Evolutionary conservation across 169 alveolate species (phyloP).

Genomic region (Plasmodium coatneyi): DNA sequence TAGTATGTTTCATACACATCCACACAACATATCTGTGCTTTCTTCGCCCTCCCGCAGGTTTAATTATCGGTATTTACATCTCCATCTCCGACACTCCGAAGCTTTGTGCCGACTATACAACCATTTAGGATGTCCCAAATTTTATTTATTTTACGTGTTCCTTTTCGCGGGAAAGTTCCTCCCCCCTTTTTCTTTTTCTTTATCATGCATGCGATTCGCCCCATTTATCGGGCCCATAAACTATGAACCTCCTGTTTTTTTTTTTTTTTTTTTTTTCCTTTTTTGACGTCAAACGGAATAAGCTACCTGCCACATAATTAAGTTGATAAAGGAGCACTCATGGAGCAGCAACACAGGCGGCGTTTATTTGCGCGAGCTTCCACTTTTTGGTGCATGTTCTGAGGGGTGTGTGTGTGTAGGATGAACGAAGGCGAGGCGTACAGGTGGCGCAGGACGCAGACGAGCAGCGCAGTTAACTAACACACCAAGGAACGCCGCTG

Average conservation of each 20-base stretch:
- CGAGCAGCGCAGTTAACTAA: background rate
- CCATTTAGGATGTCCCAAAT: background rate
- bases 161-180: background rate
- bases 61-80: conserved; percentile 83
- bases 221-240: background rate
- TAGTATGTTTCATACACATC: background rate
- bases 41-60: conserved; percentile 23
- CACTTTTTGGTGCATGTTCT: background rate
- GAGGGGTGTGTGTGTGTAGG: background rate
- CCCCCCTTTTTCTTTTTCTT: background rate
- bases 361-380: background rate
- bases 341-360: background rate
- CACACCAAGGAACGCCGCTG: background rate
- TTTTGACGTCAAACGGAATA: background rate
- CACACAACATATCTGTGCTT: background rate
- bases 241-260: background rate
- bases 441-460: background rate
- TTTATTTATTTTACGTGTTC: background rate
- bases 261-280: conserved; percentile 8
- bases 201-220: background rate
- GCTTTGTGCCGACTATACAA: conserved; percentile 76
- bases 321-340: background rate
- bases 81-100: conserved; percentile 77
- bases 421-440: background rate
- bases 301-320: background rate